phyloP scores from a whole-genome alignment of 306 rosid species.

The Rosa chinensis region DNA sequence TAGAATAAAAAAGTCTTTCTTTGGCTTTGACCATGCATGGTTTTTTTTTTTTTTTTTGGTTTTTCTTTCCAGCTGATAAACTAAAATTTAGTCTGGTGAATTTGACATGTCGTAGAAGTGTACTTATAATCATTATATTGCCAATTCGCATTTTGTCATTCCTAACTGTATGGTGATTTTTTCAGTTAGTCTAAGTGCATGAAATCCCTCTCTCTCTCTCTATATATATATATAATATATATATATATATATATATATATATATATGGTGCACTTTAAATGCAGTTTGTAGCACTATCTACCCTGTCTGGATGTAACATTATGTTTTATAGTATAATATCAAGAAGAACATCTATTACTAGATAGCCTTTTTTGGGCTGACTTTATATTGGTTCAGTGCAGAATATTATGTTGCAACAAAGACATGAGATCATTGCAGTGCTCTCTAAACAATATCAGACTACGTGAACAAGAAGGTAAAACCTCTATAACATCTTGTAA shows the following conservation, averaged over 20 bases:
- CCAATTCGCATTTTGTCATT: too few relatives aligned
- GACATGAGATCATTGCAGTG: background rate
- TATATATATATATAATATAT: background rate
- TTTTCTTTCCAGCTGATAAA: background rate
- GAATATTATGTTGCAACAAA: slow-evolving; percentile 1
- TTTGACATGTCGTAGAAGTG: slow-evolving; percentile 2
- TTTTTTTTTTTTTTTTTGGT: background rate
- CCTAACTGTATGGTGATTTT: background rate
- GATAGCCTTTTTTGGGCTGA: background rate
- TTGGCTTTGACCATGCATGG: background rate
- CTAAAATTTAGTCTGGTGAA: slow-evolving; percentile 7
- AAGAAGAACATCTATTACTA: background rate
- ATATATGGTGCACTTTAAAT: too few relatives aligned
- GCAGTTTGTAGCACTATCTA: too few relatives aligned
- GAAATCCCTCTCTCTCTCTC: background rate
- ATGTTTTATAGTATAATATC: too few relatives aligned
- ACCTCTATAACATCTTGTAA: background rate
- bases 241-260: too few relatives aligned
- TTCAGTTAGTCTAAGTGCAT: background rate
- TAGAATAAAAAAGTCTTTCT: background rate
- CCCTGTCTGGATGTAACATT: too few relatives aligned
- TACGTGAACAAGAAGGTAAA: slow-evolving; percentile 14
- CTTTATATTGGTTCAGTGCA: background rate
- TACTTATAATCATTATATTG: background rate
- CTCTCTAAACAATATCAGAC: background rate